Evolutionary conservation across 2,329 filamentous ascomycete genomes (phyloP).

Genomic region (Epichloe uncinata): DNA sequence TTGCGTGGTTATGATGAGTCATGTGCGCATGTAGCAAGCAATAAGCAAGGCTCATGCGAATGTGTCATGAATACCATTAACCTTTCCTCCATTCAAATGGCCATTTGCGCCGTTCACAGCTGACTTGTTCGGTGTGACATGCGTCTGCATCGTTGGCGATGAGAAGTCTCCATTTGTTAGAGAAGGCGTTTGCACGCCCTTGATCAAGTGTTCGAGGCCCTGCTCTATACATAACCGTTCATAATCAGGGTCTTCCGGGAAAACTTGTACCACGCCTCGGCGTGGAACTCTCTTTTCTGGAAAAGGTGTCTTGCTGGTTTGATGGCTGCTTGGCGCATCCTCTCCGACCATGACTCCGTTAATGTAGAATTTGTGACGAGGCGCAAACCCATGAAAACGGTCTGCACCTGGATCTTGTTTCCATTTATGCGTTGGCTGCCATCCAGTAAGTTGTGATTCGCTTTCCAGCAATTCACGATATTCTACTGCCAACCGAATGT

Average conservation of each 20-base stretch:
- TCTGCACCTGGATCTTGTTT: conserved; percentile 42
- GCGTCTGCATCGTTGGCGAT: conserved; percentile 29
- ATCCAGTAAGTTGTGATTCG: conserved; percentile 30
- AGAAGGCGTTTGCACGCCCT: conserved; percentile 29
- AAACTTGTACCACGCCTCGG: conserved; percentile 38
- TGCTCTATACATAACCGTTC: conserved; percentile 41
- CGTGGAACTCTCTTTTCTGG: conserved; percentile 42
- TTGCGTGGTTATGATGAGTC: not conserved
- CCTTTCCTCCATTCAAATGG: conserved; percentile 13
- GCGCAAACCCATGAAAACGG: conserved; percentile 39
- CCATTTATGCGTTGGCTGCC: conserved; percentile 38
- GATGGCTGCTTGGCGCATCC: conserved; percentile 31
- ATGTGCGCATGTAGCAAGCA: not conserved
- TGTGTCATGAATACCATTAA: conserved; percentile 19
- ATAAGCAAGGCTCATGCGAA: not conserved
- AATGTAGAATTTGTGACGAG: conserved; percentile 43
- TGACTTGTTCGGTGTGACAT: conserved; percentile 11
- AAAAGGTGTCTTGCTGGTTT: conserved; percentile 40
- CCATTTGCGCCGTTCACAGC: conserved; percentile 20
- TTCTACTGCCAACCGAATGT: conserved; percentile 40
- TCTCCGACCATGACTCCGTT: conserved; percentile 42
- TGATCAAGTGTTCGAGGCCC: conserved; percentile 40
- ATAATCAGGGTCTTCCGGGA: conserved; percentile 44
- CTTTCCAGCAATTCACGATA: conserved; percentile 46
- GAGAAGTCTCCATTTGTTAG: conserved; percentile 34